These are phyloP conservation scores for Deinandra increscens DNA, from an alignment of 129 eudicot species.

Conservation along the genomic window DNA sequence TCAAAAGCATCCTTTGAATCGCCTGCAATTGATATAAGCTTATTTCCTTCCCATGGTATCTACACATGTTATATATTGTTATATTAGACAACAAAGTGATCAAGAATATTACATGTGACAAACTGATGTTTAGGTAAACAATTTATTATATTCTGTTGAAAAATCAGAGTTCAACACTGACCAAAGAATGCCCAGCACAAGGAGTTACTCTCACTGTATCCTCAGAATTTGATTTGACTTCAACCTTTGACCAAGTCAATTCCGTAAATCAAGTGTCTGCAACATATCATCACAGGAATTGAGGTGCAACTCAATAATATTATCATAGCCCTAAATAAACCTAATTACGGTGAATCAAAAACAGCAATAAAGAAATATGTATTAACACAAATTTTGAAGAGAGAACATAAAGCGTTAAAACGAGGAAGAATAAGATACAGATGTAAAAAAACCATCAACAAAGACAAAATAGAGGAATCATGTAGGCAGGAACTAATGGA, in stretches of 20 bases:
- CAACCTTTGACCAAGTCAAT: constrained; percentile 88
- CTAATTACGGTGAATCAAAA: neutral
- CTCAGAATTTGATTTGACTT: too few species aligned
- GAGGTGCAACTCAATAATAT: constrained; percentile 17
- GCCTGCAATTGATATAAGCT: constrained; percentile 92
- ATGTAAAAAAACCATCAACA: neutral
- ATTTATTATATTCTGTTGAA: too few species aligned
- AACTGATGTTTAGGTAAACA: too few species aligned
- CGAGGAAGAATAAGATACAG: neutral
- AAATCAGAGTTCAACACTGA: too few species aligned
- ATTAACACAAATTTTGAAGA: constrained; percentile 12
- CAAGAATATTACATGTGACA: too few species aligned
- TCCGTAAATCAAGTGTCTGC: constrained; percentile 80
- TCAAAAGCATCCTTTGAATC: constrained; percentile 93
- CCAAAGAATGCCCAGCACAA: too few species aligned
- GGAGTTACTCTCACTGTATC: too few species aligned
- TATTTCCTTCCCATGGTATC: constrained; percentile 94
- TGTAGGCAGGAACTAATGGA: neutral
- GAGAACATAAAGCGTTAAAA: neutral
- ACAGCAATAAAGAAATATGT: neutral
- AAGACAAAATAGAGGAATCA: constrained; percentile 1
- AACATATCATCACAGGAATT: constrained; percentile 16
- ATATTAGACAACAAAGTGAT: constrained; percentile 9
- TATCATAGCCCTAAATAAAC: neutral
- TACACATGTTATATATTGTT: constrained; percentile 28